Conservation (phyloP, 1,284 basidiomycete genomes). For the Heterobasidion occidentale region DNA sequence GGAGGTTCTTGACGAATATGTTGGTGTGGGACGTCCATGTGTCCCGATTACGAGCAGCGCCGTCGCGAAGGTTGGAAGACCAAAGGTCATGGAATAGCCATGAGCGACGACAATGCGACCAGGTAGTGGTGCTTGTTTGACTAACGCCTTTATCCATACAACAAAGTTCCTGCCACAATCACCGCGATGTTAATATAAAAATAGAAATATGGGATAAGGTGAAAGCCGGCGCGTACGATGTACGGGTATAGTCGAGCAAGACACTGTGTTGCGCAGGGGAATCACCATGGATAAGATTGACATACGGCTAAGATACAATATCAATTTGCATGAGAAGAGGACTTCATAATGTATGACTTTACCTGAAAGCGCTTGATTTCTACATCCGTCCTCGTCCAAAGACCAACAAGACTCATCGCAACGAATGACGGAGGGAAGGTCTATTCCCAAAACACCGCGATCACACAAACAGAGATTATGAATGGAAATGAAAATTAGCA, state of each 20-base stretch:
- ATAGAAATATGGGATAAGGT: neutral
- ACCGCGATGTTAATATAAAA: neutral
- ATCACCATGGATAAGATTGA: conserved; percentile 46
- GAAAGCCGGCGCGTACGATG: conserved; percentile 24
- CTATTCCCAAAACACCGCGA: conserved; percentile 16
- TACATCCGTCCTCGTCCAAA: conserved; percentile 48
- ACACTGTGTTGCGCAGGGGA: conserved; percentile 40
- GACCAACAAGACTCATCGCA: conserved; percentile 29
- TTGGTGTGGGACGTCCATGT: conserved; percentile 32
- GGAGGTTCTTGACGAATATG: conserved; percentile 23
- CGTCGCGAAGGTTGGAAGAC: conserved; percentile 43
- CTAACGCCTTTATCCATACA: conserved; percentile 32
- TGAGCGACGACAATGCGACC: conserved; percentile 36
- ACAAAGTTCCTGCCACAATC: conserved; percentile 30
- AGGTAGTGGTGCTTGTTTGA: conserved; percentile 42
- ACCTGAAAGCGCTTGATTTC: conserved; percentile 50
- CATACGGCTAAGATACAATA: conserved; percentile 32
- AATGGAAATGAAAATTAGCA: too few relatives aligned
- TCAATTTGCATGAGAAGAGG: neutral
- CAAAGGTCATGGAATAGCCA: conserved; percentile 37
- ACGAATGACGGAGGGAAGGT: conserved; percentile 42
- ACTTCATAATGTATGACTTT: neutral
- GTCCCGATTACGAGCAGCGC: conserved; percentile 38
- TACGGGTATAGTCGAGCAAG: conserved; percentile 44
- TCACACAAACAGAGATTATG: too few relatives aligned